Conservation (phyloP, 163 green algal genomes). For the Scenedesmus sp. region DNA sequence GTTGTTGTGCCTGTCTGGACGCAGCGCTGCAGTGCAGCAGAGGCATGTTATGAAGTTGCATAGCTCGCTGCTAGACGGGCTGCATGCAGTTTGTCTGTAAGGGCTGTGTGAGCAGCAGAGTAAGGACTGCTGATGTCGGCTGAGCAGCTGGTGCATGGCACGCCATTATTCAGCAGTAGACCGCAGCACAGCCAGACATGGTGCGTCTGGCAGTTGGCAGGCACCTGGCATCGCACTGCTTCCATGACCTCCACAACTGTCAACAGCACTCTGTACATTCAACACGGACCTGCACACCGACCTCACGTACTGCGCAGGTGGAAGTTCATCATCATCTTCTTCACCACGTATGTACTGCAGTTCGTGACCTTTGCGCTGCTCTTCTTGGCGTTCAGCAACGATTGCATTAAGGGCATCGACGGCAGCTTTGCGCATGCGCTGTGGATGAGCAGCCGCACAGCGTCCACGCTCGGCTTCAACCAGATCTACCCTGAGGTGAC, state of each 20-base stretch:
- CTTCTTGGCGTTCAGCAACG: conserved; percentile 61
- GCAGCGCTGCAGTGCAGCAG: neutral
- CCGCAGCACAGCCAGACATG: neutral
- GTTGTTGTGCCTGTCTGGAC: neutral
- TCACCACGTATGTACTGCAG: conserved; percentile 53
- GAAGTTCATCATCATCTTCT: conserved; percentile 58
- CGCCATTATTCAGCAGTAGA: too few species aligned
- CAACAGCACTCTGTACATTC: neutral
- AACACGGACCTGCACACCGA: neutral
- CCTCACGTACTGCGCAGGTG: neutral
- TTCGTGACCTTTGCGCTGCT: conserved; percentile 70
- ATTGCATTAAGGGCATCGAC: conserved; percentile 67
- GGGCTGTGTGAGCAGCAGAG: too few species aligned
- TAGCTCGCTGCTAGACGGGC: neutral
- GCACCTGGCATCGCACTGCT: neutral
- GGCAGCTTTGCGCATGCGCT: conserved; percentile 76
- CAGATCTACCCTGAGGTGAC: conserved; percentile 73
- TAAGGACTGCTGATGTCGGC: too few species aligned
- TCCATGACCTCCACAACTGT: too few species aligned
- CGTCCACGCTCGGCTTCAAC: conserved; percentile 81
- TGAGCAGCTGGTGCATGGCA: too few species aligned
- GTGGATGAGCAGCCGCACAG: conserved; percentile 81
- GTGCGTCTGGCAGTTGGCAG: neutral
- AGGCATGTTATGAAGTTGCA: neutral
- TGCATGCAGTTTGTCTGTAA: too few species aligned